These are phyloP conservation scores for Nitzschia sp. DNA, from an alignment of 108 stramenopile genomes.

Conservation along the genomic window DNA sequence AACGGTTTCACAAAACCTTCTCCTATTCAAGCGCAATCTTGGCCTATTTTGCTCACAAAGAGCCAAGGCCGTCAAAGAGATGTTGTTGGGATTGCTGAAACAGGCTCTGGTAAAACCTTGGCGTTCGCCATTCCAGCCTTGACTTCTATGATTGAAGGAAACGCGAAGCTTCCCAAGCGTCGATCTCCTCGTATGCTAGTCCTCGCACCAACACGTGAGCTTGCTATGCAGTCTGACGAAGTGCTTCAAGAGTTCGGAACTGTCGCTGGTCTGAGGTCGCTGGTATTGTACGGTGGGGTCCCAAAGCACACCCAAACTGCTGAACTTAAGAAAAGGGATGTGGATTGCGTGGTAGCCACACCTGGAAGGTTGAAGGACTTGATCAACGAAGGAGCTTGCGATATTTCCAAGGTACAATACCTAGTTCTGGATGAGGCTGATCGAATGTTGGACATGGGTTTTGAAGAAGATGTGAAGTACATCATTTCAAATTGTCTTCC, in stretches of 20 bases:
- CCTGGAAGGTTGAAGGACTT: constrained; percentile 96
- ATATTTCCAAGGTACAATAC: constrained; percentile 73
- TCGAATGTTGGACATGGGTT: constrained; percentile 98
- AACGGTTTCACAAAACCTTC: constrained; percentile 87
- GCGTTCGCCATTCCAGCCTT: constrained; percentile 95
- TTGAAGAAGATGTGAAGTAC: constrained; percentile 68
- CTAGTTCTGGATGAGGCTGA: constrained; percentile 98
- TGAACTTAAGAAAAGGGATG: constrained; percentile 60
- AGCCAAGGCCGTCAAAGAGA: constrained; percentile 53
- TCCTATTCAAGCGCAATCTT: constrained; percentile 97
- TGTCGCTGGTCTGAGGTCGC: constrained; percentile 66
- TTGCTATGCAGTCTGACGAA: constrained; percentile 94
- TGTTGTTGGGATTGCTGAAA: constrained; percentile 96
- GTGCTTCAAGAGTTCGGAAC: constrained; percentile 90
- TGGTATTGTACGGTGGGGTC: constrained; percentile 95
- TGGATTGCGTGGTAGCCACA: constrained; percentile 94
- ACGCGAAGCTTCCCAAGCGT: constrained; percentile 23
- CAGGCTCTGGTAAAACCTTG: constrained; percentile 95
- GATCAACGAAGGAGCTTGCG: constrained; percentile 80
- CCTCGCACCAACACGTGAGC: constrained; percentile 96
- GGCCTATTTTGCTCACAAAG: constrained; percentile 68
- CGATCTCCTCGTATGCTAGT: constrained; percentile 89
- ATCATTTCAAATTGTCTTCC: constrained; percentile 70
- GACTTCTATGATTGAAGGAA: constrained; percentile 53
- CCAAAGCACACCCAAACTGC: constrained; percentile 86